Evolutionary conservation across 768 basidiomycete genomes (phyloP).

Genomic region (Agrocybe pediades): DNA sequence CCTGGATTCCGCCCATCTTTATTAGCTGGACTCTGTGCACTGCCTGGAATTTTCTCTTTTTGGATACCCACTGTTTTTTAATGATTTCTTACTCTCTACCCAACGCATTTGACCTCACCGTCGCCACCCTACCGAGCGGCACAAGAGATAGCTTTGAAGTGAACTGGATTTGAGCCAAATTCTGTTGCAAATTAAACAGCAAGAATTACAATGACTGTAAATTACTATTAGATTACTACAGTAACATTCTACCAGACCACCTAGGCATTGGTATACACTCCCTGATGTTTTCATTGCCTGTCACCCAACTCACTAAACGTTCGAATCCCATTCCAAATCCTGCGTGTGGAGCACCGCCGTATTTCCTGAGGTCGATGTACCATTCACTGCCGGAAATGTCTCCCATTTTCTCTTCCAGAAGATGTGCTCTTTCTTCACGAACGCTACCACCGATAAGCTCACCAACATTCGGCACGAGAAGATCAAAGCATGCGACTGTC

Average conservation of each 20-base stretch:
- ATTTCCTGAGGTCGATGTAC: slow-evolving; percentile 85
- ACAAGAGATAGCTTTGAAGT: too few relatives aligned
- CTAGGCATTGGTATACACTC: slow-evolving; percentile 93
- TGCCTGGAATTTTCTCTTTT: background rate
- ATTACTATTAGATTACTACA: too few relatives aligned
- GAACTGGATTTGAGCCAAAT: too few relatives aligned
- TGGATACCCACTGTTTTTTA: slow-evolving; percentile 4
- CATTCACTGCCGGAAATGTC: slow-evolving; percentile 47
- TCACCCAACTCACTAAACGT: slow-evolving; percentile 82
- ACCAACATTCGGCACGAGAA: slow-evolving; percentile 85
- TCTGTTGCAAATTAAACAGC: too few relatives aligned
- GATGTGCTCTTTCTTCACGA: slow-evolving; percentile 70
- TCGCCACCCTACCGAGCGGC: too few relatives aligned
- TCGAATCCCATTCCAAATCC: slow-evolving; percentile 98
- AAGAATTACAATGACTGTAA: too few relatives aligned
- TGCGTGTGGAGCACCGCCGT: slow-evolving; percentile 88
- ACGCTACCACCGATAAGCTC: slow-evolving; percentile 93
- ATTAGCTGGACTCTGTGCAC: too few relatives aligned
- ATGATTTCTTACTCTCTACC: background rate
- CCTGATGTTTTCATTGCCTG: slow-evolving; percentile 86
- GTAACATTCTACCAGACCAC: slow-evolving; percentile 79
- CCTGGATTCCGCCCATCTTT: too few relatives aligned
- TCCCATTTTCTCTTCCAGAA: slow-evolving; percentile 53
- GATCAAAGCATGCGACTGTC: slow-evolving; percentile 90
- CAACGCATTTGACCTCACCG: background rate